Percentiles rank a stretch among this genome's conserved stretches.
phyloP scores from a whole-genome alignment of 352 stramenopile species.

The Phytophthora macrochlamydospora region DNA sequence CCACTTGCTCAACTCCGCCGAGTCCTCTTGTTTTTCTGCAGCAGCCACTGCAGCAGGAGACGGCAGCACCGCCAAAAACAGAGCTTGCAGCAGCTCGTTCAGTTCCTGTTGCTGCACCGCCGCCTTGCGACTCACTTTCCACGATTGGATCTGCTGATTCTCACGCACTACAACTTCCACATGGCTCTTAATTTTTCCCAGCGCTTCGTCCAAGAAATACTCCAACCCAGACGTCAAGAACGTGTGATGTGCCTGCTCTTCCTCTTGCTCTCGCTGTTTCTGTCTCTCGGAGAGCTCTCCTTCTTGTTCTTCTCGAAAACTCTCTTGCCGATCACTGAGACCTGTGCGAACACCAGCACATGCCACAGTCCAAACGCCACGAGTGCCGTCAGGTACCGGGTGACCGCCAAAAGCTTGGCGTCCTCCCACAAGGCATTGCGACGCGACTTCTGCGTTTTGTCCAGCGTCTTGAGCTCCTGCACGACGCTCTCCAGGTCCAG shows the following conservation, averaged over 20 bases:
- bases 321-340: slow-evolving; percentile 78
- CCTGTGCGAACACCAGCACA: slow-evolving; percentile 79
- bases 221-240: slow-evolving; percentile 81
- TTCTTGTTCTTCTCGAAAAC: slow-evolving; percentile 69
- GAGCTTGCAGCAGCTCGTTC: slow-evolving; percentile 70
- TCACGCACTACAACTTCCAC: slow-evolving; percentile 58
- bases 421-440: slow-evolving; percentile 78
- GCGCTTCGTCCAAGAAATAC: slow-evolving; percentile 76
- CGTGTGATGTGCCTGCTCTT: slow-evolving; percentile 60
- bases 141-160: slow-evolving; percentile 65
- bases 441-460: slow-evolving; percentile 62
- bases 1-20: slow-evolving; percentile 49
- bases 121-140: slow-evolving; percentile 76
- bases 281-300: slow-evolving; percentile 12
- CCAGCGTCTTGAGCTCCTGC: slow-evolving; percentile 70
- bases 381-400: slow-evolving; percentile 76
- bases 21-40: slow-evolving; percentile 34
- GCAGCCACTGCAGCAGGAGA: slow-evolving; percentile 26
- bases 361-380: slow-evolving; percentile 82
- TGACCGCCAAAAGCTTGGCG: slow-evolving; percentile 73
- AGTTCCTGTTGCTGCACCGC: slow-evolving; percentile 72
- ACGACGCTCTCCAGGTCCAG: slow-evolving; percentile 77
- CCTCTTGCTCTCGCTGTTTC: slow-evolving; percentile 32
- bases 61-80: slow-evolving; percentile 67
- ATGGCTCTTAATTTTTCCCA: slow-evolving; percentile 63